Percentiles rank a stretch among this genome's conserved stretches.
Evolutionary conservation across 2,329 filamentous ascomycete species (phyloP).

Genomic region (Stachybotrys chartarum): DNA sequence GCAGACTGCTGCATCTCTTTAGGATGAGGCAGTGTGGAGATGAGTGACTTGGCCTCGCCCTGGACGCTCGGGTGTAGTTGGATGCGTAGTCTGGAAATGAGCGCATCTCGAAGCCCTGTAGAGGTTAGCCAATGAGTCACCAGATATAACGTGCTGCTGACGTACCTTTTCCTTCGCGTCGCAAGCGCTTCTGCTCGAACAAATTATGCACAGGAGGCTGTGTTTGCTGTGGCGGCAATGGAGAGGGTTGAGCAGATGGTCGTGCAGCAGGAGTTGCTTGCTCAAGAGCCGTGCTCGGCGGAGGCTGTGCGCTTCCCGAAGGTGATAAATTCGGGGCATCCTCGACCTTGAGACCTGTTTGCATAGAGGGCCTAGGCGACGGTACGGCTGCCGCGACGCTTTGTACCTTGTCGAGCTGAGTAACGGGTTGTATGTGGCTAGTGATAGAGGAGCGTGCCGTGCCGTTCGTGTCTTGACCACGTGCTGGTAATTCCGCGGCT

Average conservation of each 20-base stretch:
- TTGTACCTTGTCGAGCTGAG: constrained; percentile 29
- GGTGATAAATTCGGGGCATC: constrained; percentile 20
- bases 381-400: constrained; percentile 29
- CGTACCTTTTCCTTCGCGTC: constrained; percentile 35
- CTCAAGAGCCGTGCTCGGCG: constrained; percentile 8
- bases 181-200: constrained; percentile 28
- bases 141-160: neutral
- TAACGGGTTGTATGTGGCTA: constrained; percentile 1
- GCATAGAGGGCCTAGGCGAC: constrained; percentile 38
- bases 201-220: constrained; percentile 20
- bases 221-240: constrained; percentile 13
- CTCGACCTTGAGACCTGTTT: constrained; percentile 26
- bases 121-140: constrained; percentile 12
- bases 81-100: constrained; percentile 60
- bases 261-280: constrained; percentile 8
- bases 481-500: constrained; percentile 12
- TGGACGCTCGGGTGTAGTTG: constrained; percentile 62
- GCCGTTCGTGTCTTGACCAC: constrained; percentile 13
- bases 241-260: constrained; percentile 7
- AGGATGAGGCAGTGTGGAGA: constrained; percentile 59
- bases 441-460: constrained; percentile 10
- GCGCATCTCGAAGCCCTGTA: constrained; percentile 48
- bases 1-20: constrained; percentile 63
- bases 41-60: constrained; percentile 51
- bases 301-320: constrained; percentile 11